These are phyloP conservation scores for Suillus spraguei DNA, from an alignment of 768 basidiomycete genomes.

Conservation along the genomic window DNA sequence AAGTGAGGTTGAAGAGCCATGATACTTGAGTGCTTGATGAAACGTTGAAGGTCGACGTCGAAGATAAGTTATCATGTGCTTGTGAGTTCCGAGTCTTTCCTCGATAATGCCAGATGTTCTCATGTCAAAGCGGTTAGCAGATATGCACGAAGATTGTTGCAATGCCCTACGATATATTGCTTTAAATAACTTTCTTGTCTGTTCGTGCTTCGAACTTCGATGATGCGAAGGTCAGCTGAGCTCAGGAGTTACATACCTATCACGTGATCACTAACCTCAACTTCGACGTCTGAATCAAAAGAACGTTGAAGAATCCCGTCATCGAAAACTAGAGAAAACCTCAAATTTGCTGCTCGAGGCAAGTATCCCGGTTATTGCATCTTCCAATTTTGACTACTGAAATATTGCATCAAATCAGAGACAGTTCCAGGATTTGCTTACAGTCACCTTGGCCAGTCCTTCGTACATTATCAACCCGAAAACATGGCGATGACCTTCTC, in stretches of 20 bases:
- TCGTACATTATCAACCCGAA: neutral
- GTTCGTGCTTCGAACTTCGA: too few species aligned
- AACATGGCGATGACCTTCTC: conserved; percentile 52
- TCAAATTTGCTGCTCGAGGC: neutral
- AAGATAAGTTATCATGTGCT: neutral
- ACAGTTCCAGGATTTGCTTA: neutral
- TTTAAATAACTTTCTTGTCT: too few species aligned
- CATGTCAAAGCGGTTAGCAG: too few species aligned
- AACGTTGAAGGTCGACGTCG: conserved; percentile 7
- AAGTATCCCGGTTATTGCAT: neutral
- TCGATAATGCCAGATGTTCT: too few species aligned
- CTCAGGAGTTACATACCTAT: neutral
- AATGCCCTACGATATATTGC: too few species aligned
- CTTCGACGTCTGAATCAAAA: neutral
- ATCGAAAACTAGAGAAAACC: neutral
- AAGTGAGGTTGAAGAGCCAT: conserved; percentile 83
- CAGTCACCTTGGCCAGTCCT: neutral
- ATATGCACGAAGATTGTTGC: too few species aligned
- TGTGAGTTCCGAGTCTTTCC: too few species aligned
- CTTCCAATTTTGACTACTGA: neutral
- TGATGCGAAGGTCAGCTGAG: neutral
- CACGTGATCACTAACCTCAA: neutral
- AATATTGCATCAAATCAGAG: neutral
- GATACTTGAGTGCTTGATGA: conserved; percentile 4
- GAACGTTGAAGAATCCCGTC: neutral